Percentiles rank a stretch among this genome's conserved stretches.
phyloP scores from a whole-genome alignment of 768 basidiomycete species.

The Xerocomellus amylosporus region DNA sequence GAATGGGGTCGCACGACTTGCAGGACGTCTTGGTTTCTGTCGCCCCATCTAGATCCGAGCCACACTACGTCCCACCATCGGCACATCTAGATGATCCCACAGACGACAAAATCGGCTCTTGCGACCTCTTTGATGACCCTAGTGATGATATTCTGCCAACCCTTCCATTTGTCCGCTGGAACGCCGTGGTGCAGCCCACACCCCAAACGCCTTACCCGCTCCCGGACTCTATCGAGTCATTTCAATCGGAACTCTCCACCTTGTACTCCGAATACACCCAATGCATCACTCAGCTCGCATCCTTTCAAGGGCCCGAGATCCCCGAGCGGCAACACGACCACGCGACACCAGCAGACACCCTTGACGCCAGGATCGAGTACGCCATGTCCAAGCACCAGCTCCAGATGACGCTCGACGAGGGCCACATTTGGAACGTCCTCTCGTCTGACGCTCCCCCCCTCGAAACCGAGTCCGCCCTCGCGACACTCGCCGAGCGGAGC shows the following conservation, averaged over 20 bases:
- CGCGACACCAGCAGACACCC: slow-evolving; percentile 10
- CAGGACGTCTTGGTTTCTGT: slow-evolving; percentile 10
- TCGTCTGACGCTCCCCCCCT: slow-evolving; percentile 11
- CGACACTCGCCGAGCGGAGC: slow-evolving; percentile 49
- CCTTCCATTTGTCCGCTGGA: slow-evolving; percentile 28
- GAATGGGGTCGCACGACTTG: slow-evolving; percentile 11
- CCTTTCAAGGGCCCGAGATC: slow-evolving; percentile 16
- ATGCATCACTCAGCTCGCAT: slow-evolving; percentile 44
- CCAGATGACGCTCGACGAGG: slow-evolving; percentile 59
- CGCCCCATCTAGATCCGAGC: slow-evolving; percentile 16
- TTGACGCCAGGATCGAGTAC: slow-evolving; percentile 40
- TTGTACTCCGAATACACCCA: slow-evolving; percentile 51
- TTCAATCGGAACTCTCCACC: slow-evolving; percentile 40
- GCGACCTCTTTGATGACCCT: slow-evolving; percentile 15
- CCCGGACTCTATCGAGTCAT: slow-evolving; percentile 24
- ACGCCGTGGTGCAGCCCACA: slow-evolving; percentile 19
- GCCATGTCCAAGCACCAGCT: slow-evolving; percentile 62
- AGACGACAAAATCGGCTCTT: slow-evolving; percentile 1
- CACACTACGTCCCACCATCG: slow-evolving; percentile 7
- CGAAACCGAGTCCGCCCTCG: slow-evolving; percentile 24
- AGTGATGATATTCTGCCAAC: slow-evolving; percentile 8
- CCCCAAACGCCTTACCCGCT: background rate
- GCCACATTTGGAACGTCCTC: slow-evolving; percentile 54
- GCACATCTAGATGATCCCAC: slow-evolving; percentile 7
- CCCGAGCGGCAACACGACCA: slow-evolving; percentile 3